These are phyloP conservation scores for Paramecium pentaurelia DNA, from an alignment of 73 alveolate species.

Conservation along the genomic window DNA sequence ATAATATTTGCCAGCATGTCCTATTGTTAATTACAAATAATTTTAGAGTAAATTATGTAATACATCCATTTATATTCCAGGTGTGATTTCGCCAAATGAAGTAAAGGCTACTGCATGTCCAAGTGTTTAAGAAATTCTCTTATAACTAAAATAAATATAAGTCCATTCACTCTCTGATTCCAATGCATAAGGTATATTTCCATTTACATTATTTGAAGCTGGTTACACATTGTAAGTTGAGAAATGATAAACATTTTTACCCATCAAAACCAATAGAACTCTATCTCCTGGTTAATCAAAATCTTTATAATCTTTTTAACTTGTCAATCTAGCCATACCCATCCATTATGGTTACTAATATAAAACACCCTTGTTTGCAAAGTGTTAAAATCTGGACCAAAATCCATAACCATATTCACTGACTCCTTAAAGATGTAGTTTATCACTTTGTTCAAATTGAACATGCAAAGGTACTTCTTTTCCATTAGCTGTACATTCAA, in stretches of 20 bases:
- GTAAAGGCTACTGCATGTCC: conserved; percentile 33
- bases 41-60: background rate
- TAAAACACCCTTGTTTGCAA: background rate
- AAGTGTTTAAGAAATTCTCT: conserved; percentile 7
- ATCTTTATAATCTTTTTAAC: conserved; percentile 22
- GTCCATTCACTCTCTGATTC: conserved; percentile 43
- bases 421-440: background rate
- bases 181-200: background rate
- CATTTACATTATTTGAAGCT: conserved; percentile 15
- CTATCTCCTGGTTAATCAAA: conserved; percentile 42
- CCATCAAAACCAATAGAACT: conserved; percentile 28
- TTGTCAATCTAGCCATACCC: conserved; percentile 40
- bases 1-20: conserved; percentile 30
- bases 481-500: background rate
- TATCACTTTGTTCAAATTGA: background rate
- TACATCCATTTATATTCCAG: conserved; percentile 36
- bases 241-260: conserved; percentile 7
- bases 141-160: conserved; percentile 13
- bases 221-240: conserved; percentile 22
- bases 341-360: conserved; percentile 41
- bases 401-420: conserved; percentile 50
- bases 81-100: background rate
- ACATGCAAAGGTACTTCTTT: conserved; percentile 34
- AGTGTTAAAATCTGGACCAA: conserved; percentile 28
- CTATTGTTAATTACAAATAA: background rate